Percentiles rank a stretch among this genome's conserved stretches.
Conservation (phyloP, 345 rosid genomes). For the Anacardium occidentale region DNA sequence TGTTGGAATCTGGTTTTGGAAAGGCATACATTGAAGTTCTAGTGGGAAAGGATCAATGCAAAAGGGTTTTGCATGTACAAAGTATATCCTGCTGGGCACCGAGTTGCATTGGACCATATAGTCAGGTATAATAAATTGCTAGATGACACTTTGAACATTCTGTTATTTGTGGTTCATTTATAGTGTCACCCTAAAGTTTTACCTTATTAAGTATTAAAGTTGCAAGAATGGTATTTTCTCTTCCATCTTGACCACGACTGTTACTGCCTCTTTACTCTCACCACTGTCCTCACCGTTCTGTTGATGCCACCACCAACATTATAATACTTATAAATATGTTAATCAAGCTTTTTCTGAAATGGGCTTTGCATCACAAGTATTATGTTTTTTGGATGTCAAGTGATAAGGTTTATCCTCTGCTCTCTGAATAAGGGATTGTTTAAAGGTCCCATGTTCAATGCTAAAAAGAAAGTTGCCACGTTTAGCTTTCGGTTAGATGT, state of each 20-base stretch:
- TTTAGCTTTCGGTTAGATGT: background rate
- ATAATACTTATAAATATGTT: background rate
- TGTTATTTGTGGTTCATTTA: background rate
- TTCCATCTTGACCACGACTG: background rate
- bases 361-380: background rate
- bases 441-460: background rate
- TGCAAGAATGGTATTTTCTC: background rate
- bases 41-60: slow-evolving; percentile 62
- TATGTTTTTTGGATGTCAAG: background rate
- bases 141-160: background rate
- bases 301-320: background rate
- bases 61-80: slow-evolving; percentile 92
- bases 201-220: background rate
- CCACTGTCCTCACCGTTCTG: background rate
- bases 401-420: background rate
- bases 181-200: background rate
- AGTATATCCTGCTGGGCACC: slow-evolving; percentile 99
- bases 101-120: slow-evolving; percentile 98
- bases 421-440: background rate
- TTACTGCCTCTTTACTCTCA: background rate
- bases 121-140: slow-evolving; percentile 60
- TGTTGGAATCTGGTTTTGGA: slow-evolving; percentile 69
- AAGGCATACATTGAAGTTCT: slow-evolving; percentile 80
- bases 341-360: background rate
- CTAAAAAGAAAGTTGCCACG: background rate